Conservation (phyloP, 1,284 basidiomycete species). For the Malassezia slooffiae region DNA sequence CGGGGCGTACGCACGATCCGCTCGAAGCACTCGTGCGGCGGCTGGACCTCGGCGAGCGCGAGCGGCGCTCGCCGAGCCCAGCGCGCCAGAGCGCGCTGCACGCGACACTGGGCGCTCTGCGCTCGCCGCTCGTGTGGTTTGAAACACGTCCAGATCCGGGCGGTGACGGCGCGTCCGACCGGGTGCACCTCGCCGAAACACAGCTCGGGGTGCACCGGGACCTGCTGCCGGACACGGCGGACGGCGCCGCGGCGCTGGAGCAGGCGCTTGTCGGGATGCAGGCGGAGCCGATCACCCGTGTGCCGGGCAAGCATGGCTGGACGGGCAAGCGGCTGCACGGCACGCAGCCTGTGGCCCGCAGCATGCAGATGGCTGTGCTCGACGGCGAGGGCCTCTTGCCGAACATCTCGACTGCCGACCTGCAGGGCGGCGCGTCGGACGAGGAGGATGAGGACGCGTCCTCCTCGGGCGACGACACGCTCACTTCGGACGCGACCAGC, state of each 20-base stretch:
- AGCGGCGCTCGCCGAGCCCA: too few relatives aligned
- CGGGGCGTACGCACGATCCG: slow-evolving; percentile 13
- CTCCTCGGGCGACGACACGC: slow-evolving; percentile 16
- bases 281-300: slow-evolving; percentile 21
- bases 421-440: too few relatives aligned
- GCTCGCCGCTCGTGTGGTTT: slow-evolving; percentile 70
- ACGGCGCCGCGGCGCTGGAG: slow-evolving; percentile 44
- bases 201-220: slow-evolving; percentile 81
- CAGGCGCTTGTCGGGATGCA: slow-evolving; percentile 52
- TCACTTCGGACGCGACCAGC: slow-evolving; percentile 11
- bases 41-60: slow-evolving; percentile 17
- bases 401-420: slow-evolving; percentile 10
- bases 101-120: slow-evolving; percentile 49
- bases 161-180: too few relatives aligned
- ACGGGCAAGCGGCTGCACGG: slow-evolving; percentile 35
- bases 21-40: slow-evolving; percentile 26
- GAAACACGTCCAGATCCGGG: slow-evolving; percentile 54
- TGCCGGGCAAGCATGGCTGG: slow-evolving; percentile 19
- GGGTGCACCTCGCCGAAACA: slow-evolving; percentile 53
- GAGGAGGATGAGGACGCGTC: too few relatives aligned
- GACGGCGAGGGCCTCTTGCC: slow-evolving; percentile 31
- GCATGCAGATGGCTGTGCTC: slow-evolving; percentile 28
- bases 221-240: slow-evolving; percentile 53
- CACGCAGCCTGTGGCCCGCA: slow-evolving; percentile 27
- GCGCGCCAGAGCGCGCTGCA: slow-evolving; percentile 10